Evolutionary conservation across 2,329 filamentous ascomycete species (phyloP), one percentile per base, ranked within the genome.

Genomic region (Cladobotryum mycophilum): DNA sequence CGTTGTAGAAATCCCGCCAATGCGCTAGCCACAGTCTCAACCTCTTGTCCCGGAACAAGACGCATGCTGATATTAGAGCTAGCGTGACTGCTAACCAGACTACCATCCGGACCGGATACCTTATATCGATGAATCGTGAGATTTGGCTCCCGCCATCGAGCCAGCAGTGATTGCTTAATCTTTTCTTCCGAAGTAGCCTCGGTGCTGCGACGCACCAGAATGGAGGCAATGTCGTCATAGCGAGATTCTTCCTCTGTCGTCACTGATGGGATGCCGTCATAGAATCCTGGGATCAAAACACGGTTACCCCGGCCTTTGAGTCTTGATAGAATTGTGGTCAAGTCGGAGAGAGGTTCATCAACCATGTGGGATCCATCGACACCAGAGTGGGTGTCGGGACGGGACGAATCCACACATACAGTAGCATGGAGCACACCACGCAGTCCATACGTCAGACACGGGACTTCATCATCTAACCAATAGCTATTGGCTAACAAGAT

Each of bases 401-500:
- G 84, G 47, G 83, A 82, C 51, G 90, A 95, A 56, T 95, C 86
- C 22, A 99, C 84, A 54, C 90, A 86, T 5, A 97, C 79, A 0
- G 89, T 96, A 5, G 91, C 92, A 65, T 97, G 92, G 18, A 99
- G 85, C 22, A 99, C 92, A 20, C 93, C 93, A 45, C 93, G 83
- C 6, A 97, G 78, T 1, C 93, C 93, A 55, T 99, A 99, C 0
- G 93, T 99, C 51, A 99, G 72, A 65, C 93, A 99, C 0, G 93
- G 93, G 2, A 95, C 90, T 58, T 95, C 86, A 63, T 99, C 92
- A 63, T 97, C 90, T 1, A 99, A 78, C 93, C 93, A 99, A 73
- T 99, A 99, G 69, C 91, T 96, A 73, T 99, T 99, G 18, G 93
- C 92, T 36, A 99, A 75, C 33, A 99, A 73, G 49, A 99, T 93